Evolutionary conservation across 306 rosid genomes (phyloP), one percentile per base, ranked within the genome.

Genomic region (Carpinus viminea): DNA sequence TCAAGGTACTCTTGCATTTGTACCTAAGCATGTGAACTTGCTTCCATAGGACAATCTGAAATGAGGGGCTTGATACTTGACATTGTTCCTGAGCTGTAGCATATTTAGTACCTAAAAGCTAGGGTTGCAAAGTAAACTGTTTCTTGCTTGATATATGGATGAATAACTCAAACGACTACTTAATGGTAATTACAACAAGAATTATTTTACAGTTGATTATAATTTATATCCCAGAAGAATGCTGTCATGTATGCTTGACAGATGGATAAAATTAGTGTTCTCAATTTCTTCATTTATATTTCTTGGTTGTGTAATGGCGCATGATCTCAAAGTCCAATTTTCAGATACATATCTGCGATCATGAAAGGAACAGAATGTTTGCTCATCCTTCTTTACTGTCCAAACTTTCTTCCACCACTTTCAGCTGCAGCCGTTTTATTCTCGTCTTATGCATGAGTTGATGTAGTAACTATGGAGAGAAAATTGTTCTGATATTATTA

Each of bases 1-100:
- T 83, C 70, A 61, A 68, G 97, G 97, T 92, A 74, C 69, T 82
- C 68, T 52, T 59, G 50, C 41, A 43, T 72, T 74, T 81, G 76
- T 24, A 24, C 20, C 61, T 53, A 55, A 20, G 26, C 61, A 55
- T n/a, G 18, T 55, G n/a, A 13, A 13, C 57, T 7, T 52, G 57
- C 57, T 52, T 52, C 57, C 7, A 52, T 17, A 13, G 57, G 18
- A 8, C 57, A 52, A 41, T 41, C 45, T 41, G 45, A 52, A 52
- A 12, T 52, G 16, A 52, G 4, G 18, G 56, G 57, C 57, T 52
- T n/a, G 26, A 55, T 55, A 7, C 61, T 55, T n/a, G 61, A 20
- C 8, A 55, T 20, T 7, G 24, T 55, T 55, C 61, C 6, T n/a
- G 61, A 7, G 26, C 18, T 18, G 24, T 18, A 18, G 61, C 26